phyloP scores from a whole-genome alignment of 1,284 basidiomycete genomes.

The Termitomyces sp. region DNA sequence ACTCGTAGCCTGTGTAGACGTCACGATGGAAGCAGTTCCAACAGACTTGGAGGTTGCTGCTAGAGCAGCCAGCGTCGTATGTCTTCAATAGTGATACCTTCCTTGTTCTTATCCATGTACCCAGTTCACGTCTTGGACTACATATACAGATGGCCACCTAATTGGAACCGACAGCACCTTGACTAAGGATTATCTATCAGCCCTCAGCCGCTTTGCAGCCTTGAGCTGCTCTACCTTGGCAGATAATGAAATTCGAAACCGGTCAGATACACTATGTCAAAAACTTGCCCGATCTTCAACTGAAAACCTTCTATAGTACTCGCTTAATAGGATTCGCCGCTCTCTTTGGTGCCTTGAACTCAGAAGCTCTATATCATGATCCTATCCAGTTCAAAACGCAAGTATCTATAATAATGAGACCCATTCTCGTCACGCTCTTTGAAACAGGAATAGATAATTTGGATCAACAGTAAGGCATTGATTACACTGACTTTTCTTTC shows the following conservation, averaged over 20 bases:
- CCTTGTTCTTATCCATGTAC: not conserved
- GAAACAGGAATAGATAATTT: conserved; percentile 59
- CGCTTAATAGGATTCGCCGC: conserved; percentile 85
- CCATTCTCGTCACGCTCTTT: conserved; percentile 69
- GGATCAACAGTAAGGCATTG: conserved; percentile 58
- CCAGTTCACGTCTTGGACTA: conserved; percentile 90
- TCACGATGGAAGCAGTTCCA: conserved; percentile 58
- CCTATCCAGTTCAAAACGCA: conserved; percentile 74
- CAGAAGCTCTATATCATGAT: conserved; percentile 81
- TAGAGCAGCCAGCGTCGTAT: conserved; percentile 76
- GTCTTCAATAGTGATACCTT: conserved; percentile 25
- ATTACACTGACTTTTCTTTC: not conserved
- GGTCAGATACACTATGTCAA: conserved; percentile 36
- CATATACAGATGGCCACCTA: conserved; percentile 80
- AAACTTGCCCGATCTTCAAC: not conserved
- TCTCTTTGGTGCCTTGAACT: conserved; percentile 76
- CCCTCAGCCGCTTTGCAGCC: conserved; percentile 64
- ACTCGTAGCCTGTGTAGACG: conserved; percentile 71
- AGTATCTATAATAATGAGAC: conserved; percentile 66
- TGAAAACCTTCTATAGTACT: conserved; percentile 44
- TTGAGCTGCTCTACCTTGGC: conserved; percentile 48
- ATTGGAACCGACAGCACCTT: conserved; percentile 73
- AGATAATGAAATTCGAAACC: conserved; percentile 65
- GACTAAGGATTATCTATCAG: conserved; percentile 68
- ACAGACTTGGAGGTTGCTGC: conserved; percentile 83